Conservation (phyloP, 1,139 yeast species). For the Kurtzmaniella quercitrusa region DNA sequence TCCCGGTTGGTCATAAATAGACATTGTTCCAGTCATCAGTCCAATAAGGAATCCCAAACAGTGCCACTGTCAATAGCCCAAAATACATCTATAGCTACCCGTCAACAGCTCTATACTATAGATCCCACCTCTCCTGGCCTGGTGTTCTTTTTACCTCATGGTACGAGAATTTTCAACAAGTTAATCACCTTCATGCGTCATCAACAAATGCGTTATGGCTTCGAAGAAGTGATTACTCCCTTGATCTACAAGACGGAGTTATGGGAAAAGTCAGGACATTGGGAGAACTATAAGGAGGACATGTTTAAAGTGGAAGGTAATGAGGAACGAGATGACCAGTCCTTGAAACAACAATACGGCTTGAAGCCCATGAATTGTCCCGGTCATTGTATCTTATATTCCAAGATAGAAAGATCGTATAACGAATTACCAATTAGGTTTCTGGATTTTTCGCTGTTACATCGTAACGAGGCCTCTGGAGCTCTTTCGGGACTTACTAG, state of each 20-base stretch:
- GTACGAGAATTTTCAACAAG: constrained; percentile 79
- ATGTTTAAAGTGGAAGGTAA: constrained; percentile 78
- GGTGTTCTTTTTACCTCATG: constrained; percentile 85
- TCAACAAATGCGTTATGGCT: constrained; percentile 79
- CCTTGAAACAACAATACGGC: constrained; percentile 60
- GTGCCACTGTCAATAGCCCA: not conserved
- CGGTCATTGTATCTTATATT: constrained; percentile 90
- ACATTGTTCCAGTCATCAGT: not conserved
- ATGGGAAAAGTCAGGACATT: constrained; percentile 94
- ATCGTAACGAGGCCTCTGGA: constrained; percentile 94
- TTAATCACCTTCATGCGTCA: constrained; percentile 77
- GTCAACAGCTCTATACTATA: constrained; percentile 70
- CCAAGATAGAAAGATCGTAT: constrained; percentile 75
- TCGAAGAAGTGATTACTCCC: constrained; percentile 91
- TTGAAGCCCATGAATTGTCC: constrained; percentile 99
- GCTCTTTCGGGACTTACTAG: constrained; percentile 82
- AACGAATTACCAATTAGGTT: constrained; percentile 95
- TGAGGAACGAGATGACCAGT: constrained; percentile 34
- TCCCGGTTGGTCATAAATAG: not conserved
- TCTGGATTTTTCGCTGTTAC: constrained; percentile 93
- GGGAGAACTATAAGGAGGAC: constrained; percentile 92
- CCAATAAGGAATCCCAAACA: not conserved
- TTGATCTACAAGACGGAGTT: constrained; percentile 77
- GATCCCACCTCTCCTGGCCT: constrained; percentile 86
- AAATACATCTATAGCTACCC: constrained; percentile 40